Conservation (phyloP, 2,329 filamentous ascomycete genomes). For the Kalmusia sp. region DNA sequence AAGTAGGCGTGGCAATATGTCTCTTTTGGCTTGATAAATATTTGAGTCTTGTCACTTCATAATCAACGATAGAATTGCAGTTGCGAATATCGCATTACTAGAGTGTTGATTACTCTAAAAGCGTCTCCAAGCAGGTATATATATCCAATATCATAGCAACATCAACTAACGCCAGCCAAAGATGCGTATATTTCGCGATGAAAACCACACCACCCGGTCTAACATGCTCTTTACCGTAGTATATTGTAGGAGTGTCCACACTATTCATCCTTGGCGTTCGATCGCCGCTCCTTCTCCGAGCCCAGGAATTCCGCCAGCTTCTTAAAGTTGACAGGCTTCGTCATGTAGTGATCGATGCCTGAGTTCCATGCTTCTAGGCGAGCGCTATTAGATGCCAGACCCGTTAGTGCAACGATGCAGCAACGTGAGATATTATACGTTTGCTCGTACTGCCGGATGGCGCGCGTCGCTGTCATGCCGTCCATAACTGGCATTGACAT, state of each 20-base stretch:
- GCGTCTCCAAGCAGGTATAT: too few species aligned
- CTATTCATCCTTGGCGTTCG: not conserved
- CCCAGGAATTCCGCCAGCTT: conserved; percentile 16
- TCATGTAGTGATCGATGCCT: conserved; percentile 33
- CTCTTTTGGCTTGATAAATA: not conserved
- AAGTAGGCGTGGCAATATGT: too few species aligned
- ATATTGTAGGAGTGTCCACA: too few species aligned
- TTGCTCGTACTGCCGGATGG: conserved; percentile 40
- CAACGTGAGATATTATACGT: conserved; percentile 15
- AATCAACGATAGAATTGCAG: too few species aligned
- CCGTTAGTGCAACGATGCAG: conserved; percentile 34
- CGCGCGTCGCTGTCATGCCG: conserved; percentile 41
- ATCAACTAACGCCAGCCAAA: too few species aligned
- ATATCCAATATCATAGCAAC: too few species aligned
- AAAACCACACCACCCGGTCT: too few species aligned
- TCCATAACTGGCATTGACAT: conserved; percentile 49
- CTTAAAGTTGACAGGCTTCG: conserved; percentile 34
- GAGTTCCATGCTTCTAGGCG: conserved; percentile 30
- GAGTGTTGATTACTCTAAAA: too few species aligned
- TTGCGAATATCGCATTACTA: too few species aligned
- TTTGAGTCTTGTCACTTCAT: not conserved
- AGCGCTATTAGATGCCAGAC: conserved; percentile 24
- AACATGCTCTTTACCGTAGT: too few species aligned
- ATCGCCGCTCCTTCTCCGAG: not conserved
- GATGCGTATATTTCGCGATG: too few species aligned